A percentile compares a stretch with the other conserved stretches of the same genome.
Evolutionary conservation across 345 rosid genomes (phyloP).

Genomic region (Brassica carinata): DNA sequence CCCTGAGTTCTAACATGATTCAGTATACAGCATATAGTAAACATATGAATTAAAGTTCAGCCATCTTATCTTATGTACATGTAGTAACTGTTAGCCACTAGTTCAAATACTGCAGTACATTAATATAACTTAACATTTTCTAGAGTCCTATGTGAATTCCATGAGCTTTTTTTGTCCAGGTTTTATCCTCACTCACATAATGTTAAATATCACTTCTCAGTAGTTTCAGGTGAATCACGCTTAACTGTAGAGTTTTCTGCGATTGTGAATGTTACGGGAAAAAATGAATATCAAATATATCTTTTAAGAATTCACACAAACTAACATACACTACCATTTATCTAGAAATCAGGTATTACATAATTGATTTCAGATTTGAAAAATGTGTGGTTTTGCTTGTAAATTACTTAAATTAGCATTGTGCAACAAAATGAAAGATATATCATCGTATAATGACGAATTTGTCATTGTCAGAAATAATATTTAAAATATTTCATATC

Average conservation of each 20-base stretch:
- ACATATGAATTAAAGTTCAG: slow-evolving; percentile 6
- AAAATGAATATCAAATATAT: neutral
- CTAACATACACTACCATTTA: neutral
- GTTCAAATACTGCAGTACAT: neutral
- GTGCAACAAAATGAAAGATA: slow-evolving; percentile 15
- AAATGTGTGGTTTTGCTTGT: neutral
- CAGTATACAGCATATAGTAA: slow-evolving; percentile 4
- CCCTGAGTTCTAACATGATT: neutral
- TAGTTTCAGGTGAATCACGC: neutral
- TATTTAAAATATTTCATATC: slow-evolving; percentile 12
- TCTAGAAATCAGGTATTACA: neutral
- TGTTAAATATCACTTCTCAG: neutral
- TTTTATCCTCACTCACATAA: neutral
- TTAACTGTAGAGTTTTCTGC: neutral
- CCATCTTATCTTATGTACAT: neutral
- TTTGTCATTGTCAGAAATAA: slow-evolving; percentile 18
- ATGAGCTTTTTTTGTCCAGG: neutral
- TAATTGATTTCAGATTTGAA: neutral
- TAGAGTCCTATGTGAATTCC: neutral
- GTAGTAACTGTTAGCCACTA: neutral
- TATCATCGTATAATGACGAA: slow-evolving; percentile 8
- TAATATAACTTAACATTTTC: neutral
- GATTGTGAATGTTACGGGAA: neutral
- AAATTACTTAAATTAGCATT: neutral
- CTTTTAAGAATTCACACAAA: neutral